These are phyloP conservation scores for Cercospora citrullina DNA, from an alignment of 2,329 filamentous ascomycete species.

Conservation along the genomic window DNA sequence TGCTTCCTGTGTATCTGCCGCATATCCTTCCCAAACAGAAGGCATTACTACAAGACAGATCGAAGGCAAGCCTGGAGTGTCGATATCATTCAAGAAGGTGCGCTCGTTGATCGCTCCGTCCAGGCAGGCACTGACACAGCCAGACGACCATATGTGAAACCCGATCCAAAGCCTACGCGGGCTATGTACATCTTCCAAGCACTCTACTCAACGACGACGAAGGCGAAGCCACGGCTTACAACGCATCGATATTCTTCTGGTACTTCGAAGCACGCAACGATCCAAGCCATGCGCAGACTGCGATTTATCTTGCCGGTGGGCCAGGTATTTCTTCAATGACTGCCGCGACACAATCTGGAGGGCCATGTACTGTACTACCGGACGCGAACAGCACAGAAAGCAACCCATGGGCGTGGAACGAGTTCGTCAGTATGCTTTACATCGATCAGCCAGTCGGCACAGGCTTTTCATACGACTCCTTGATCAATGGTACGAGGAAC, in stretches of 20 bases:
- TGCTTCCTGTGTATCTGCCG: slow-evolving; percentile 15
- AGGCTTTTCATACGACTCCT: slow-evolving; percentile 60
- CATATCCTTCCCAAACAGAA: slow-evolving; percentile 21
- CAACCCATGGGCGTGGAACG: slow-evolving; percentile 61
- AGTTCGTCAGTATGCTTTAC: slow-evolving; percentile 61
- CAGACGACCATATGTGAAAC: slow-evolving; percentile 52
- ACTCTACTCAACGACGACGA: slow-evolving; percentile 33
- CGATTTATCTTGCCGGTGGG: slow-evolving; percentile 63
- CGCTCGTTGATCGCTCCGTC: neutral
- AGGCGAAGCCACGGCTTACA: slow-evolving; percentile 26
- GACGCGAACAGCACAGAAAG: slow-evolving; percentile 40
- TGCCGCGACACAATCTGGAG: slow-evolving; percentile 55
- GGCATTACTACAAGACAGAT: slow-evolving; percentile 20
- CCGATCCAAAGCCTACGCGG: slow-evolving; percentile 56
- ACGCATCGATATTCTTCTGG: slow-evolving; percentile 60
- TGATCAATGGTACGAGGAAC: slow-evolving; percentile 61
- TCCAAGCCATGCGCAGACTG: slow-evolving; percentile 55
- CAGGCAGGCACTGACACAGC: slow-evolving; percentile 13
- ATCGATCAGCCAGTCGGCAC: slow-evolving; percentile 61
- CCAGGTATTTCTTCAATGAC: slow-evolving; percentile 61
- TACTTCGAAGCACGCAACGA: slow-evolving; percentile 60
- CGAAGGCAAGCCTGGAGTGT: slow-evolving; percentile 16
- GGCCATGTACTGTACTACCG: slow-evolving; percentile 44
- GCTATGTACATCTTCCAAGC: slow-evolving; percentile 57
- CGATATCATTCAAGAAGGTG: slow-evolving; percentile 32